Evolutionary conservation across 768 basidiomycete genomes (phyloP), one percentile per base, ranked within the genome.

Genomic region (Suillus brevipes): DNA sequence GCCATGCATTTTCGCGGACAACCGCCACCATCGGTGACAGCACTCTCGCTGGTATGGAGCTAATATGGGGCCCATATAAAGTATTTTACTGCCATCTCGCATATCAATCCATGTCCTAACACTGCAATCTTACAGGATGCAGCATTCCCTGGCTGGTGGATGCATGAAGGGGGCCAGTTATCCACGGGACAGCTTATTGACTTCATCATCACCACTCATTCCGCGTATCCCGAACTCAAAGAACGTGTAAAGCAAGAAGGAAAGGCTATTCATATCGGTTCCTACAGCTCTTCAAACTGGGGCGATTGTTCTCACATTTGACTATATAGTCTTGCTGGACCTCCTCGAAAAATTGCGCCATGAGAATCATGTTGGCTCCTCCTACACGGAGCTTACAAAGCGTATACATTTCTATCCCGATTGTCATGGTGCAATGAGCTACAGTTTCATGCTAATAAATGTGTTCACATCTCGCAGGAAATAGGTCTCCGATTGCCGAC

Each of bases 101-200:
- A 20, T 31, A 42, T 34, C 52, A 16, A 18, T 37, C 45, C 63
- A 6, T 56, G 8, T 76, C 71, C 66, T 66, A 23, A 59, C 6
- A 6, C 4, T 36, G 13, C 6, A 40, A 18, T 3, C 10, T 5
- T 25, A 28, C 68, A 92, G 87, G 90, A 98, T 72, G 89, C 95
- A 8, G 84, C 96, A 34, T 95, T 98, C 79, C 89, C 89, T 52
- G 95, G 90, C n/a, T 96, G 94, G 90, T 99, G 97, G 97, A 97
- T 98, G 95, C 99, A 96, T 73, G 97, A 99, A 78, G 97, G 97
- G 49, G 97, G 97, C 3, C 97, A 99, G 77, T 97, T 95, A 7
- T 96, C 95, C 0, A 99, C 97, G 0, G 97, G 97, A n/a, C 60
- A 74, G 89, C 84, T 99, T 10, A 95, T 99, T 63, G 94, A 99